These are phyloP conservation scores for Funneliformis geosporum DNA, from an alignment of 192 early-diverging fungal genomes.

Conservation along the genomic window DNA sequence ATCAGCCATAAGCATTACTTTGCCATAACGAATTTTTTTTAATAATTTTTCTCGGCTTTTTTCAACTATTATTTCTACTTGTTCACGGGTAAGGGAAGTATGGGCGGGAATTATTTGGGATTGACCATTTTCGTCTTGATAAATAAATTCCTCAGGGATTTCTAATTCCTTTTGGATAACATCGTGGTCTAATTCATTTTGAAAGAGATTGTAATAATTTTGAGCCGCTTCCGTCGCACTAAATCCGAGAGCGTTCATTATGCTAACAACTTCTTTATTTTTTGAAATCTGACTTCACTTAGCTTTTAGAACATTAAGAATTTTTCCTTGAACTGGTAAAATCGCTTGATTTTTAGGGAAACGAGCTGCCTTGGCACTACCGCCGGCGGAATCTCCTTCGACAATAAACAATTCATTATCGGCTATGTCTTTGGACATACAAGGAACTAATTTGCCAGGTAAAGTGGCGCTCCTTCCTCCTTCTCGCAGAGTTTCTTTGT, in stretches of 20 bases:
- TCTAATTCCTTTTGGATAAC: background rate
- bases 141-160: constrained; percentile 21
- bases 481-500: constrained; percentile 18
- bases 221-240: constrained; percentile 15
- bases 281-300: background rate
- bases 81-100: background rate
- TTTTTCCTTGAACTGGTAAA: constrained; percentile 28
- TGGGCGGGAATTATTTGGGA: constrained; percentile 14
- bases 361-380: constrained; percentile 24
- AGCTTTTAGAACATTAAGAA: constrained; percentile 22
- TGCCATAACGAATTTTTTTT: constrained; percentile 22
- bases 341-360: constrained; percentile 20
- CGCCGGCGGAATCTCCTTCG: constrained; percentile 18
- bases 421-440: constrained; percentile 9
- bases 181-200: constrained; percentile 7
- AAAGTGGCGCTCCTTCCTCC: background rate
- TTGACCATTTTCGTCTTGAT: constrained; percentile 5
- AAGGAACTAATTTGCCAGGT: constrained; percentile 3
- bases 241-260: constrained; percentile 23
- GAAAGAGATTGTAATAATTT: constrained; percentile 23
- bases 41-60: constrained; percentile 8
- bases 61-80: constrained; percentile 13
- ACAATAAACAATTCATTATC: constrained; percentile 26
- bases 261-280: constrained; percentile 15
- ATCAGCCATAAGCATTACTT: constrained; percentile 21